These are phyloP conservation scores for Lepidium didymum DNA, from an alignment of 345 rosid genomes.

Conservation along the genomic window DNA sequence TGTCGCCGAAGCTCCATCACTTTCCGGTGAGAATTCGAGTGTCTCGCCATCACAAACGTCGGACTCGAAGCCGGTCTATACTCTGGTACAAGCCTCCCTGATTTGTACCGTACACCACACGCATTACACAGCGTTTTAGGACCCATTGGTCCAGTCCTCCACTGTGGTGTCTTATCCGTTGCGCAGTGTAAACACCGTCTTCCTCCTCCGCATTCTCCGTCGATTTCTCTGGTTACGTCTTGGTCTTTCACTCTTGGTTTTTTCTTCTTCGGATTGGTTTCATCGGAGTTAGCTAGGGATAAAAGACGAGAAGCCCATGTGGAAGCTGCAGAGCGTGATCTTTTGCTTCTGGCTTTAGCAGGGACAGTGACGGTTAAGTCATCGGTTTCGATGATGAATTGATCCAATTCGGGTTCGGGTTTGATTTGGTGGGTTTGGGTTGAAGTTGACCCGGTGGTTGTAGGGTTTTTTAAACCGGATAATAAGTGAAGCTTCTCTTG, in stretches of 20 bases:
- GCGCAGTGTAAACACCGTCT: slow-evolving; percentile 27
- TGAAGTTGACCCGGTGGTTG: slow-evolving; percentile 40
- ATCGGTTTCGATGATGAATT: slow-evolving; percentile 7
- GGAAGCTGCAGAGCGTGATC: slow-evolving; percentile 77
- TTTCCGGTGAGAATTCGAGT: slow-evolving; percentile 34
- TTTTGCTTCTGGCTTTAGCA: slow-evolving; percentile 90
- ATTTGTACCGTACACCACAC: slow-evolving; percentile 39
- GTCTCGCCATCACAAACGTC: slow-evolving; percentile 24
- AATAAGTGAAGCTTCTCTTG: slow-evolving; percentile 73
- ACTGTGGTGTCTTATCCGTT: slow-evolving; percentile 34
- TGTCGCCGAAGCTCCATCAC: slow-evolving; percentile 31
- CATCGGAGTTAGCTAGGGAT: slow-evolving; percentile 19
- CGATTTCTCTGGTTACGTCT: background rate
- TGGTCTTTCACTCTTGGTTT: slow-evolving; percentile 30
- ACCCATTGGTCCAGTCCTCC: slow-evolving; percentile 35
- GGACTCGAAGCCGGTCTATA: slow-evolving; percentile 32
- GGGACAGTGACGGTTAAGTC: slow-evolving; percentile 57
- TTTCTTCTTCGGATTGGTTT: slow-evolving; percentile 3
- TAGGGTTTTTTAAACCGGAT: slow-evolving; percentile 46
- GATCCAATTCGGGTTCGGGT: slow-evolving; percentile 24
- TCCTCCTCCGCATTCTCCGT: slow-evolving; percentile 26
- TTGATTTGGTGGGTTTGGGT: slow-evolving; percentile 22
- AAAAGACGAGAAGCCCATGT: slow-evolving; percentile 81
- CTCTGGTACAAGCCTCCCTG: slow-evolving; percentile 31
- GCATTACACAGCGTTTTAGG: slow-evolving; percentile 67